Evolutionary conservation across 2,329 filamentous ascomycete genomes (phyloP).

Genomic region (Blastomyces percursus): DNA sequence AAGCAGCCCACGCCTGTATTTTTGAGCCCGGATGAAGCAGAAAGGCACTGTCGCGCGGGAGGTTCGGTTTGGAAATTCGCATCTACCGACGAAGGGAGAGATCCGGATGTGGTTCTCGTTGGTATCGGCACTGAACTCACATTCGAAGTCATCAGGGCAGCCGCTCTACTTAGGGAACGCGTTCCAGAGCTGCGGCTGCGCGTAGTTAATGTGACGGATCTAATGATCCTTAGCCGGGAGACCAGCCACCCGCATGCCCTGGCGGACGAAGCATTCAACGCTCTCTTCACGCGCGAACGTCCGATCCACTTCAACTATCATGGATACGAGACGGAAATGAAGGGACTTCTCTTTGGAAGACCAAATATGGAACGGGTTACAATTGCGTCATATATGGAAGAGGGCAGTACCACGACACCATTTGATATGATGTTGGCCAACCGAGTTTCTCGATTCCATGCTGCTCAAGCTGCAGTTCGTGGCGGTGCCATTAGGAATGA

Average conservation of each 20-base stretch:
- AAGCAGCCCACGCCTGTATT: constrained; percentile 56
- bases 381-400: constrained; percentile 52
- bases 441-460: constrained; percentile 48
- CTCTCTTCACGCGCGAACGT: constrained; percentile 47
- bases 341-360: constrained; percentile 51
- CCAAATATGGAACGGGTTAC: constrained; percentile 42
- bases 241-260: constrained; percentile 50
- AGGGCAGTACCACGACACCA: constrained; percentile 56
- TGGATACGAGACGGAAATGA: constrained; percentile 51
- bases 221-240: constrained; percentile 51
- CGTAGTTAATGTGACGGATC: constrained; percentile 55
- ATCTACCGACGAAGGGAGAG: constrained; percentile 44
- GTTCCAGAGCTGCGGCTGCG: constrained; percentile 47
- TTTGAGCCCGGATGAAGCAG: constrained; percentile 49
- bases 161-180: constrained; percentile 42
- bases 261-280: constrained; percentile 40
- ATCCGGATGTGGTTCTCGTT: constrained; percentile 53
- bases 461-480: constrained; percentile 45
- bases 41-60: constrained; percentile 48
- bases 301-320: constrained; percentile 58
- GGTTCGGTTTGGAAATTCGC: constrained; percentile 53
- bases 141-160: constrained; percentile 54
- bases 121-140: constrained; percentile 56
- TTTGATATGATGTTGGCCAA: constrained; percentile 62
- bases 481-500: constrained; percentile 41